Percentiles rank a stretch among this genome's conserved stretches.
Conservation (phyloP, 441 rosid species). For the Gossypium davidsonii region DNA sequence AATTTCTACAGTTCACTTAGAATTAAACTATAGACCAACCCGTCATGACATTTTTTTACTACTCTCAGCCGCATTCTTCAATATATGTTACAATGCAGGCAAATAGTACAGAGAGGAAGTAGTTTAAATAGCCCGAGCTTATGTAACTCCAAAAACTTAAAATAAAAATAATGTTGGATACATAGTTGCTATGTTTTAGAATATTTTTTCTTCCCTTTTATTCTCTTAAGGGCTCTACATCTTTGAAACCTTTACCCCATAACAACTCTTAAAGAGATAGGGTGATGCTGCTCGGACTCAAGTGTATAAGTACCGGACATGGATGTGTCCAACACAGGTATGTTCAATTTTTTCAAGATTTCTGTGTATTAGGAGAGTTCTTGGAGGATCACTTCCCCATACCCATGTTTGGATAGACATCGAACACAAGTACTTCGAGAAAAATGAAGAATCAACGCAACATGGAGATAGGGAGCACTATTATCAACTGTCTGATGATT, state of each 20-base stretch:
- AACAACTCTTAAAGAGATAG: background rate
- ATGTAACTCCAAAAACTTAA: background rate
- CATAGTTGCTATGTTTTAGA: background rate
- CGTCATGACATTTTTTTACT: background rate
- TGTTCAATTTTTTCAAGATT: background rate
- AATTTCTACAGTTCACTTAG: background rate
- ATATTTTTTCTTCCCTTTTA: background rate
- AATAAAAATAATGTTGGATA: background rate
- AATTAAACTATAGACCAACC: background rate
- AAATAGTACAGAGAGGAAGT: background rate
- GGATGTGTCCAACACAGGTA: background rate
- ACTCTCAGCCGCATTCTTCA: background rate
- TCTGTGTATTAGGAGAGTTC: background rate
- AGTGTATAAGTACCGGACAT: background rate
- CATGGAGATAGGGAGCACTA: background rate
- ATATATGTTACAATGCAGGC: background rate
- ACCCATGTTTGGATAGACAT: background rate
- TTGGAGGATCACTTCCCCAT: background rate
- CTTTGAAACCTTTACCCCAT: background rate
- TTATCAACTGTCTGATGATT: slow-evolving; percentile 9
- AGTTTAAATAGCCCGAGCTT: background rate
- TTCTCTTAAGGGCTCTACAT: background rate
- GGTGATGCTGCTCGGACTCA: background rate
- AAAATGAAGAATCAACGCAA: background rate
- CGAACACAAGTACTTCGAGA: background rate